Base-by-base conservation (phyloP, 495 filamentous ascomycete genomes). In the Penicillium bialowiezense region DNA sequence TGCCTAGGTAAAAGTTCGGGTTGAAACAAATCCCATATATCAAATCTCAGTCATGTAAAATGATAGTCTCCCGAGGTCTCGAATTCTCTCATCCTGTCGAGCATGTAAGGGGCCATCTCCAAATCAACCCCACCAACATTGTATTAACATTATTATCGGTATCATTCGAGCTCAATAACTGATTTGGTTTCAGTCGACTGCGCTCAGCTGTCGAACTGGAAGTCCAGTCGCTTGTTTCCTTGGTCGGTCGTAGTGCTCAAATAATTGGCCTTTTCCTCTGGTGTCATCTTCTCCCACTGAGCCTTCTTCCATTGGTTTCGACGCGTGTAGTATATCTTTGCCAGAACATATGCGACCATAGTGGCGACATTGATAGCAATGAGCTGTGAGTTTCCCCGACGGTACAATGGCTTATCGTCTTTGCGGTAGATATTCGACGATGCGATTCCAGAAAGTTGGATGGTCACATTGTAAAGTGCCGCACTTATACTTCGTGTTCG, bases 381-480 rank as follows among this genome's bases (percentile, higher is more conserved):
- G 19, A 82, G 61, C 19, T 72, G 59, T 24, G 59, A 58, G 55
- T 83, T 80, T 0, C 80, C 79, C 17, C 72, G 70, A 2, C 54
- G 66, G 50, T 81, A 84, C 7, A 71, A 50, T 1, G 82, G 82
- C 32, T 71, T 73, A 54, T 86, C 82, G 41, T 80, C 66, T 72
- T 72, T 65, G 33, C 78, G 73, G 55, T 81, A 83, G 44, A 83
- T 77, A 52, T 82, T 82, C 44, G 58, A 67, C 0, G 69, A 63
- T 20, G 79, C 73, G 37, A 82, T 80, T 34, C 70, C 75, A 0
- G 70, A 71, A n/a, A 63, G 38, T 42, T 76, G 70, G n/a, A 74
- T 65, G 24, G 56, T 66, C 48, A 74, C 73, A 60, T 81, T 79
- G 64, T 81, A 82, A 21, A 77, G 60, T 2, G 80, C 79, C 0